These are phyloP conservation scores for Avena atlantica DNA, from an alignment of 176 grass and related monocot genomes.

Conservation along the genomic window DNA sequence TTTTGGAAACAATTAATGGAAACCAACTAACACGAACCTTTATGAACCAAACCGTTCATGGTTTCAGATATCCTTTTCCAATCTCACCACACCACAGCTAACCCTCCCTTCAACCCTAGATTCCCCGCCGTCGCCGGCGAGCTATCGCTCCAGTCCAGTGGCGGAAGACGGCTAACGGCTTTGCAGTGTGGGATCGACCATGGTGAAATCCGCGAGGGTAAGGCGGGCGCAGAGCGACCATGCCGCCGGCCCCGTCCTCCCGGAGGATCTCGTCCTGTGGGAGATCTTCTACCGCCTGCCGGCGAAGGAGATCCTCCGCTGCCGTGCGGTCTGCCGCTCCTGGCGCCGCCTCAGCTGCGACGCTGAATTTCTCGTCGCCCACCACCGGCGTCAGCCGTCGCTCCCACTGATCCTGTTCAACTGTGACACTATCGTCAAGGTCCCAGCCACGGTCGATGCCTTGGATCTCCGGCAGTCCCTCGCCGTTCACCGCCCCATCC, in stretches of 20 bases:
- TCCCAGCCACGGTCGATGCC: background rate
- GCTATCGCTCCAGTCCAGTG: background rate
- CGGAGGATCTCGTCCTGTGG: conserved; percentile 7
- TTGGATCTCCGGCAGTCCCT: background rate
- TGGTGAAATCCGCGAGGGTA: background rate
- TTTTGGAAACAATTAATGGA: background rate
- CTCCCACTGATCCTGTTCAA: conserved; percentile 12
- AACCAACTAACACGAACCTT: no score
- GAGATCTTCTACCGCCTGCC: conserved; percentile 5
- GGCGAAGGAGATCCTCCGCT: conserved; percentile 6
- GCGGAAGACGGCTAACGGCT: background rate
- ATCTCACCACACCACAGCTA: background rate
- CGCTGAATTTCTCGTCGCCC: background rate
- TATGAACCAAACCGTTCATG: no score
- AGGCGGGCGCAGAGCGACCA: background rate
- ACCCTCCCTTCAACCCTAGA: background rate
- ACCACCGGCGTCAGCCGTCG: conserved; percentile 1
- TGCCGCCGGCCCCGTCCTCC: background rate
- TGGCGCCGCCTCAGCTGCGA: conserved; percentile 10
- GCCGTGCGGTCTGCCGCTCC: conserved; percentile 9
- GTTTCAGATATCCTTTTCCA: background rate
- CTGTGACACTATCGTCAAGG: background rate
- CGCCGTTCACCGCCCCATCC: background rate
- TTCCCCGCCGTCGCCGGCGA: background rate
- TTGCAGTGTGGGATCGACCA: background rate